Percentiles rank a stretch among this genome's conserved stretches.
phyloP scores from a whole-genome alignment of 2,329 filamentous ascomycete genomes.

The Colletotrichum sidae region DNA sequence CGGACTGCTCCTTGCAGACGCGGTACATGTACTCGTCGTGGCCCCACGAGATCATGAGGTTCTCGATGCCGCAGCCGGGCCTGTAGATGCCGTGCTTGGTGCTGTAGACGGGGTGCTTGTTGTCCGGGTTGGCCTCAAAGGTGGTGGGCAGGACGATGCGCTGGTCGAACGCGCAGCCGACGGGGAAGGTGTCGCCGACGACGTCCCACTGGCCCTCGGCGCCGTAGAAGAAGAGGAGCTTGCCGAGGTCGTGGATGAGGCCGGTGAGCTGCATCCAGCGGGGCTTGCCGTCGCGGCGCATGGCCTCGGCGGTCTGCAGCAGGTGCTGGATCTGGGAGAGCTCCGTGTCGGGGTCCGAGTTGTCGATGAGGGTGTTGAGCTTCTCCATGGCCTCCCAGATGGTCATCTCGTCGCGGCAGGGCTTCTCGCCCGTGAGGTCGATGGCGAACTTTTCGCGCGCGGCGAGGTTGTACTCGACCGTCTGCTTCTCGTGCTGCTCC shows the following conservation, averaged over 20 bases:
- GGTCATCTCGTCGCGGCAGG: slow-evolving; percentile 77
- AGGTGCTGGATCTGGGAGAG: slow-evolving; percentile 92
- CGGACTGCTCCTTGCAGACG: slow-evolving; percentile 85
- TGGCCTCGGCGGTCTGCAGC: slow-evolving; percentile 88
- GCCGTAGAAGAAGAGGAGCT: slow-evolving; percentile 83
- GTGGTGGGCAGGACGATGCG: slow-evolving; percentile 85
- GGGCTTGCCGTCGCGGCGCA: slow-evolving; percentile 85
- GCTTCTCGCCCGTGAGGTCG: slow-evolving; percentile 70
- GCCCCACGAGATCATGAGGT: slow-evolving; percentile 91
- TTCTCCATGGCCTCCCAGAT: slow-evolving; percentile 95
- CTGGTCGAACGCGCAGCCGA: slow-evolving; percentile 80
- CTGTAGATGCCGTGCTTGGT: slow-evolving; percentile 84
- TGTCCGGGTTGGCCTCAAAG: slow-evolving; percentile 83
- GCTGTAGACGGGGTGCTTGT: slow-evolving; percentile 75
- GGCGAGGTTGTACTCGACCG: slow-evolving; percentile 85
- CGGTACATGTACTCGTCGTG: slow-evolving; percentile 91
- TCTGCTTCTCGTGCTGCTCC: slow-evolving; percentile 78
- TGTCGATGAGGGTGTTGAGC: slow-evolving; percentile 90
- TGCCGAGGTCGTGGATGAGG: slow-evolving; percentile 83
- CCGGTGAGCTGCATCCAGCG: slow-evolving; percentile 85
- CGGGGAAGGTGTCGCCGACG: slow-evolving; percentile 86
- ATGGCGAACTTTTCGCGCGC: slow-evolving; percentile 68
- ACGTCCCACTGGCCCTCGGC: slow-evolving; percentile 94
- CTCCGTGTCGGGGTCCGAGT: slow-evolving; percentile 89
- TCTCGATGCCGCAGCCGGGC: slow-evolving; percentile 83